A percentile compares a stretch with the other conserved stretches of the same genome.
These are phyloP conservation scores for Xylaria venustula DNA, from an alignment of 495 filamentous ascomycete species.

Conservation along the genomic window DNA sequence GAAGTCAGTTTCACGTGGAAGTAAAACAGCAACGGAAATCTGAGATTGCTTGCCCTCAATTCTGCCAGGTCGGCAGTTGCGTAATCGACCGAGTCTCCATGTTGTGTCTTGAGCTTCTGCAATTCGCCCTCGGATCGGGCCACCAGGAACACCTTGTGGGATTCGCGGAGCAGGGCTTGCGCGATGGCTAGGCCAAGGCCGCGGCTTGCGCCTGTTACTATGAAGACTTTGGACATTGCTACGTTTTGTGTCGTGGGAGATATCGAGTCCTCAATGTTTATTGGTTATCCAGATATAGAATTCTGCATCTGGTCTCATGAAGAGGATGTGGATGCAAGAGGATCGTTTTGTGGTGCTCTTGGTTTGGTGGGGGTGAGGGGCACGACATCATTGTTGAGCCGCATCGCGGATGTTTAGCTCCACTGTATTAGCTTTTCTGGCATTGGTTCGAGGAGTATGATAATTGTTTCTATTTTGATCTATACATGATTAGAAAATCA, in stretches of 20 bases:
- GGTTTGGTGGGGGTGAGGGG: conserved; percentile 1
- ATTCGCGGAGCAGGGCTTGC: conserved; percentile 63
- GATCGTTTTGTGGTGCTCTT: not conserved
- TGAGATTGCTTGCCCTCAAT: conserved; percentile 42
- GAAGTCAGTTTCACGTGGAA: not conserved
- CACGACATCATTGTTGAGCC: not conserved
- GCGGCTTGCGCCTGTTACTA: conserved; percentile 69
- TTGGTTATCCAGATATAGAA: no score
- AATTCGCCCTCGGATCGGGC: conserved; percentile 69
- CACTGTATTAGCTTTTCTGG: not conserved
- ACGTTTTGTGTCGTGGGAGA: conserved; percentile 27
- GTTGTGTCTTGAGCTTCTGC: conserved; percentile 61
- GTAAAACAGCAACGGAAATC: not conserved
- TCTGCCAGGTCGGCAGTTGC: conserved; percentile 76
- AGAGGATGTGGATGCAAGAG: no score
- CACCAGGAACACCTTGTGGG: conserved; percentile 71
- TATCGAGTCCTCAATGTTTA: no score
- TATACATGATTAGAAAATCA: no score
- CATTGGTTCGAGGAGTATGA: no score
- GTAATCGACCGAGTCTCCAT: conserved; percentile 65
- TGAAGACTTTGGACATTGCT: conserved; percentile 52
- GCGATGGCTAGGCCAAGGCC: conserved; percentile 83
- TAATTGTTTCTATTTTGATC: no score
- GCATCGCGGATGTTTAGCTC: not conserved
- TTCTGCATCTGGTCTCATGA: no score